Percentiles rank a stretch among this genome's conserved stretches.
Evolutionary conservation across 2,329 filamentous ascomycete genomes (phyloP).

Genomic region (Chaetomiaceae sp.): DNA sequence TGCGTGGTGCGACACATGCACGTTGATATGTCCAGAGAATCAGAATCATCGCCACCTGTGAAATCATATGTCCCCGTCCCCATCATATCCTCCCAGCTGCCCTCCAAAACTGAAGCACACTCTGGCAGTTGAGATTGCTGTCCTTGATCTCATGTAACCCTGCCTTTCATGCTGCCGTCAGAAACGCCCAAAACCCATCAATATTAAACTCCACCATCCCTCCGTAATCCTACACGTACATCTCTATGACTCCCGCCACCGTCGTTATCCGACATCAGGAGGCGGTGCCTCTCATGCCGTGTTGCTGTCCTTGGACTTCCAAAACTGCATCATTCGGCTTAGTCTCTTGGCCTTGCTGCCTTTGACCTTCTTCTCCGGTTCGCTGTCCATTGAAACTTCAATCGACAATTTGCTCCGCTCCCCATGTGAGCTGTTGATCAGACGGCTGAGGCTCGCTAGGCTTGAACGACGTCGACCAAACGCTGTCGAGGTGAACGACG

Average conservation of each 20-base stretch:
- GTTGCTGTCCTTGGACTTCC: constrained; percentile 55
- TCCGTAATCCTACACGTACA: constrained; percentile 21
- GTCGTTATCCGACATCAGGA: not conserved
- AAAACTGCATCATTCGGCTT: constrained; percentile 74
- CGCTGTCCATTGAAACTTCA: constrained; percentile 55
- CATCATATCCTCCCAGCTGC: constrained; percentile 22
- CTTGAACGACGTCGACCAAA: constrained; percentile 70
- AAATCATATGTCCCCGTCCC: constrained; percentile 27
- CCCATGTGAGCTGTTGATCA: constrained; percentile 70
- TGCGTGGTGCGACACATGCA: constrained; percentile 18
- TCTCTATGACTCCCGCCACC: not conserved
- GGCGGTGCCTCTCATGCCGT: not conserved
- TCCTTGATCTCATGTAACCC: constrained; percentile 23
- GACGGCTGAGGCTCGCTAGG: constrained; percentile 69
- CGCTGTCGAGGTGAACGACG: constrained; percentile 57
- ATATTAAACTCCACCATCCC: constrained; percentile 17
- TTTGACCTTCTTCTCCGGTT: constrained; percentile 55
- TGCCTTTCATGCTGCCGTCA: constrained; percentile 29
- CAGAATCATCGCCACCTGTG: constrained; percentile 23
- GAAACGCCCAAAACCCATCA: constrained; percentile 28
- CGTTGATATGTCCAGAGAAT: constrained; percentile 28
- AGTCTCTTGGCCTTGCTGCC: constrained; percentile 64
- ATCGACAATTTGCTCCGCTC: constrained; percentile 71
- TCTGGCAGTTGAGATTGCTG: constrained; percentile 23
- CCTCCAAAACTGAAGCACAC: constrained; percentile 18